Evolutionary conservation across 2,329 filamentous ascomycete genomes (phyloP), one percentile per base, ranked within the genome.

Genomic region (Cladobotryum protrusum): DNA sequence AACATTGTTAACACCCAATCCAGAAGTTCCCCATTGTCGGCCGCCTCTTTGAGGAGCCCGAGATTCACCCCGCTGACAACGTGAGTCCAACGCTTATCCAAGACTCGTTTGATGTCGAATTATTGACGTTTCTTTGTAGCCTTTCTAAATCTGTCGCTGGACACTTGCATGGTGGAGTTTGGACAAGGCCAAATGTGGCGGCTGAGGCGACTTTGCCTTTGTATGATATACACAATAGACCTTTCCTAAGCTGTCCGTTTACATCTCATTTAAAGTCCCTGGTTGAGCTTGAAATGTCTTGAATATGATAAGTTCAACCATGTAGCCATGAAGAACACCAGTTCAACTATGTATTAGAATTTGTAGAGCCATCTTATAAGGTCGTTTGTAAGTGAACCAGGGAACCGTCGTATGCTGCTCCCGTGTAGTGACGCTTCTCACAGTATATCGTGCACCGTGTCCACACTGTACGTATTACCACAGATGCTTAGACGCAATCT

Each of bases 61-160:
- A 80, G 62, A 59, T 79, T 57, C 75, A 78, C 58, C 71, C 81
- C 52, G 78, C 80, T 53, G 81, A 85, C 70, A 83, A 82, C 70
- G 81, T 84, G 60, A 72, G 79, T 74, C 11, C 13, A 15, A 14
- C 6, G 11, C 3, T 1, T 5, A 24, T 29, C 4, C 9, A 24
- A 36, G 12, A 5, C 9, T 34, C 1, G 7, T 11, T 39, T 17
- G 36, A 2, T 15, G 32, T 8, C 11, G 15, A 34, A 1, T 18
- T 45, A 42, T 61, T 70, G 56, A 70, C 50, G 3, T 33, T 29
- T 5, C 14, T 6, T 29, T 12, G 11, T 24, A 71, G 70, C 69
- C 70, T 47, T 73, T 73, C 62, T 73, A 71, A 72, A 61, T 55
- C 19, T 20, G n/a, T 2, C 14, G 6, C 15, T 41, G 19, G 43